Conservation (phyloP, 305 asterid genomes). For the Fraxinus sp. region DNA sequence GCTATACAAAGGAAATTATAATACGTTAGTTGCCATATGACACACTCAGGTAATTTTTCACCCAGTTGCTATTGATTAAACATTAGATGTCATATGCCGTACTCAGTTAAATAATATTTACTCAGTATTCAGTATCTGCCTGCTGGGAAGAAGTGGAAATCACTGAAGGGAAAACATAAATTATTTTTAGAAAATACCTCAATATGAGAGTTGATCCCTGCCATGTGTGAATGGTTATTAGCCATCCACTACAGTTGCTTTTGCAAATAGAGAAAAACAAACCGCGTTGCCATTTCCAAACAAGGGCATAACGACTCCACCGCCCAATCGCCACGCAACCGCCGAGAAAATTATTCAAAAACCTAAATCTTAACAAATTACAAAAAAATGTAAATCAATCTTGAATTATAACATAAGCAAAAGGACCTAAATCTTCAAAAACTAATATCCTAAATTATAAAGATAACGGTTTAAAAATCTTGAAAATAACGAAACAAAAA, state of each 20-base stretch:
- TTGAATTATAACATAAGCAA: background rate
- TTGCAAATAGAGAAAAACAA: conserved; percentile 19
- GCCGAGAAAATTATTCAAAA: conserved; percentile 1
- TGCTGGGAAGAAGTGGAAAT: background rate
- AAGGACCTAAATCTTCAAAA: background rate
- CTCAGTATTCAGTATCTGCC: too few relatives aligned
- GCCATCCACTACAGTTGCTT: conserved; percentile 34
- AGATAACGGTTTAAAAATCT: background rate
- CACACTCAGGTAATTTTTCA: too few relatives aligned
- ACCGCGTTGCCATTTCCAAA: conserved; percentile 31
- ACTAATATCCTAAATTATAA: background rate
- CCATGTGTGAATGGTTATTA: conserved; percentile 23
- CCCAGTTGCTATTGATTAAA: too few relatives aligned
- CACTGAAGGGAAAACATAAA: background rate
- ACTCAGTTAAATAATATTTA: too few relatives aligned
- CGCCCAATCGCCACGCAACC: conserved; percentile 3
- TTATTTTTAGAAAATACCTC: conserved; percentile 32
- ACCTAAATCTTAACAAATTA: conserved; percentile 8
- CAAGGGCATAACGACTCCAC: conserved; percentile 32
- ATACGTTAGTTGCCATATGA: background rate
- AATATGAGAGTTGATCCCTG: conserved; percentile 34
- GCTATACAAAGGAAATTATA: background rate
- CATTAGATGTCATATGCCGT: too few relatives aligned
- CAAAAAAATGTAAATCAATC: background rate
- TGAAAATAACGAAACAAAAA: conserved; percentile 13